Conservation (phyloP, 2,329 filamentous ascomycete species). For the Fusarium goolgardi region DNA sequence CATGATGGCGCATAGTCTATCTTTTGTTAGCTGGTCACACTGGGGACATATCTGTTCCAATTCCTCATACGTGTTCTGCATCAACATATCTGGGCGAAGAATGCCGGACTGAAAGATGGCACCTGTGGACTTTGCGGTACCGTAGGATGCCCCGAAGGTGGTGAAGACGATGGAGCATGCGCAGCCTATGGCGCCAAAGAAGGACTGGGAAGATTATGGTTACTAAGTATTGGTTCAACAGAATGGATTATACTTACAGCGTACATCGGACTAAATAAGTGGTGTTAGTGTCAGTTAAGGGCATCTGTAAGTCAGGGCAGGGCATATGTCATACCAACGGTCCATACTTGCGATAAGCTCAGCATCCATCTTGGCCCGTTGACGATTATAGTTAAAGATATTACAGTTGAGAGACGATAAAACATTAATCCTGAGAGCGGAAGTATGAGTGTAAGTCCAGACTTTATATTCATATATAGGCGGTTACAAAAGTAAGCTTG, state of each 20-base stretch:
- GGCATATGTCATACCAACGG: slow-evolving; percentile 49
- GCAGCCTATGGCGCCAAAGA: slow-evolving; percentile 58
- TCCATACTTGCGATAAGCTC: slow-evolving; percentile 51
- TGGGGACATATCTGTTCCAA: background rate
- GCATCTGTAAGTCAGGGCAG: background rate
- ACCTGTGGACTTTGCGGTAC: slow-evolving; percentile 57
- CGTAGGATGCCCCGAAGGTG: slow-evolving; percentile 61
- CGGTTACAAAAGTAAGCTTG: background rate
- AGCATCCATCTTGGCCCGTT: slow-evolving; percentile 47
- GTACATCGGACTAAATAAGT: slow-evolving; percentile 55
- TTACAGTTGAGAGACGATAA: background rate
- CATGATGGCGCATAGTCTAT: slow-evolving; percentile 58
- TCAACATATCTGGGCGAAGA: slow-evolving; percentile 58
- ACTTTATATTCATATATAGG: background rate
- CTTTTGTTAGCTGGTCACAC: slow-evolving; percentile 16
- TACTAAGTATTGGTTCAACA: background rate
- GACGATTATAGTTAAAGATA: background rate
- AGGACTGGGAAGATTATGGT: slow-evolving; percentile 47
- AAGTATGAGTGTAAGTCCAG: background rate
- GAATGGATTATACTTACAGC: slow-evolving; percentile 52
- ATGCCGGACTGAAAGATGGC: slow-evolving; percentile 59
- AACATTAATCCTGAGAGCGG: background rate
- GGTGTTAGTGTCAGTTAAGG: slow-evolving; percentile 8
- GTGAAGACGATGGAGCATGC: slow-evolving; percentile 63
- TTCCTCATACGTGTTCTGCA: slow-evolving; percentile 54